Conservation (phyloP, 192 early-diverging fungal genomes). For the Entomortierella beljakovae region DNA sequence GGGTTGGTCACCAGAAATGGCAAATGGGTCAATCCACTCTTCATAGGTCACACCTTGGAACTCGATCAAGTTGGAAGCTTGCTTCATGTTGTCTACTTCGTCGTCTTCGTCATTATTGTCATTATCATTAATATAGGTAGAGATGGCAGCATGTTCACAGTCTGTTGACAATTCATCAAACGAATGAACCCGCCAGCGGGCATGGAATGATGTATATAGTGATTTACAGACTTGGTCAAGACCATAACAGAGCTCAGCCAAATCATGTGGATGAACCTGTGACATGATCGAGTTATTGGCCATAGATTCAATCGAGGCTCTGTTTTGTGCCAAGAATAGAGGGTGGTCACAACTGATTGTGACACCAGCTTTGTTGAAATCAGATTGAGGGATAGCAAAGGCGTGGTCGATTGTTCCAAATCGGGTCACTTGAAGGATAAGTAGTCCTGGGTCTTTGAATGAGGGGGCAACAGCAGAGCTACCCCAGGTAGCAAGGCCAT, state of each 20-base stretch:
- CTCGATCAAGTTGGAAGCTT: constrained; percentile 13
- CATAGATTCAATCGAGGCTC: constrained; percentile 11
- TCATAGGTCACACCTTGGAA: constrained; percentile 47
- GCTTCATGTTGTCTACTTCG: background rate
- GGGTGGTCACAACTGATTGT: background rate
- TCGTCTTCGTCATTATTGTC: background rate
- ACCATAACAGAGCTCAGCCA: constrained; percentile 22
- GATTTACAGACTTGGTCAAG: constrained; percentile 39
- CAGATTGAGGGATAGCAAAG: constrained; percentile 23
- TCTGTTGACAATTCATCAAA: background rate
- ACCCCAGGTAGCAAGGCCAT: background rate
- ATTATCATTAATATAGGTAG: background rate
- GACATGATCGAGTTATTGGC: constrained; percentile 37
- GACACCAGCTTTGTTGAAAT: background rate
- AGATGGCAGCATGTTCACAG: background rate
- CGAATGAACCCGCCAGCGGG: constrained; percentile 42
- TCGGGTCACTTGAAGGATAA: constrained; percentile 43
- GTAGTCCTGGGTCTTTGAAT: constrained; percentile 11
- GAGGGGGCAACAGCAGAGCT: background rate
- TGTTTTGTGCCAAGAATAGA: constrained; percentile 16
- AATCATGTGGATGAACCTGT: constrained; percentile 36
- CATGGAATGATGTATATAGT: constrained; percentile 25
- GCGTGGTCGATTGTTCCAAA: constrained; percentile 51
- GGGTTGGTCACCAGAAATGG: background rate
- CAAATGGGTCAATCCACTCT: constrained; percentile 38